Conservation (phyloP, 2,329 filamentous ascomycete genomes). For the Xenoacremonium recifei region DNA sequence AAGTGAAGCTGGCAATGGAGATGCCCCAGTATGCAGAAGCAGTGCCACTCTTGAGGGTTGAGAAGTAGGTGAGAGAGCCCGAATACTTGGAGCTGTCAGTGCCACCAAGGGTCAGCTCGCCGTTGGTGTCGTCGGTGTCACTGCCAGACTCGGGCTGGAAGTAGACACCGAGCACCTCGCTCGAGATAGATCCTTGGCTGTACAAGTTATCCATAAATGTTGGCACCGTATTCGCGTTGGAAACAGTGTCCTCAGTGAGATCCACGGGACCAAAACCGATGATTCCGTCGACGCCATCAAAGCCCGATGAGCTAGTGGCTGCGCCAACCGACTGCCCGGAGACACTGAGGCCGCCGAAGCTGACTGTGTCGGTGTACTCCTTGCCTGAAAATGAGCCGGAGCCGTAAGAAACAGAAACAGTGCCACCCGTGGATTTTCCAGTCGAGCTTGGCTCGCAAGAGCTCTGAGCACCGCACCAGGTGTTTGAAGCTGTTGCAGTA, state of each 20-base stretch:
- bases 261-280: slow-evolving; percentile 24
- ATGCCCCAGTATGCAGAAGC: slow-evolving; percentile 21
- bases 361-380: no score
- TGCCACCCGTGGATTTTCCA: no score
- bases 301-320: no score
- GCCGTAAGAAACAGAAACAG: no score
- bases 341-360: no score
- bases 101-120: slow-evolving; percentile 23
- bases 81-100: slow-evolving; percentile 18
- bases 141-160: slow-evolving; percentile 25
- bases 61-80: slow-evolving; percentile 18
- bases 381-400: no score
- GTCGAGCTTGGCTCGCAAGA: no score
- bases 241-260: slow-evolving; percentile 24
- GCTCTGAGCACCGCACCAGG: no score
- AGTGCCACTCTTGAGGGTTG: slow-evolving; percentile 10
- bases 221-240: slow-evolving; percentile 21
- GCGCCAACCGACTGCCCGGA: no score
- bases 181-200: slow-evolving; percentile 25
- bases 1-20: slow-evolving; percentile 21
- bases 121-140: slow-evolving; percentile 21
- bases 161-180: slow-evolving; percentile 28
- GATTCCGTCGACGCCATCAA: no score
- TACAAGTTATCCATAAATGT: slow-evolving; percentile 29
- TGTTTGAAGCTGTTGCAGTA: no score